Base-by-base conservation (phyloP, 78 protist species). In the Monosiga brevicollis region DNA sequence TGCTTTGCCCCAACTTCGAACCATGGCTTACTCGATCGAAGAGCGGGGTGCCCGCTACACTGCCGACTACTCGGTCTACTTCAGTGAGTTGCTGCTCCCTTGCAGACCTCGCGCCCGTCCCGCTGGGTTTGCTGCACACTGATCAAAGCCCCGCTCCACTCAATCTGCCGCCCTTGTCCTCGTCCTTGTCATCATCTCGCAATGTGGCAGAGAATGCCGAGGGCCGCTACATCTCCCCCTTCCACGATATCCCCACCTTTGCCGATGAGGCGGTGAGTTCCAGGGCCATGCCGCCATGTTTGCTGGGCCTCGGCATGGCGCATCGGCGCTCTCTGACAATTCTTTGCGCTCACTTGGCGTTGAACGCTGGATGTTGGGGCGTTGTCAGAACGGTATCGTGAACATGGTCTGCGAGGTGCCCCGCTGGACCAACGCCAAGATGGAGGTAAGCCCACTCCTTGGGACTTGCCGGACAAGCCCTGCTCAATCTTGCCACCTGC, bases 381-480 rank as follows among this genome's bases (percentile, higher is more conserved):
- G n/a, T n/a, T n/a, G n/a, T n/a, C n/a, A n/a, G 26, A 3, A 23
- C n/a, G 84, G 80, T 3, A 29, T 86, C 29, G 78, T 87, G 82
- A 91, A 91, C 88, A 83, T 90, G 88, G 77, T 94, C 74, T 73
- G 80, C 73, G 96, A 94, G 86, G 87, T 94, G 78, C 96, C 96
- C 73, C 77, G 90, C 42, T 88, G 91, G 82, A 88, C 96, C 83
- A 87, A 91, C 72, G 90, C 93, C 38, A 94, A 94, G 88, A 73
- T 94, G 84, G 96, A 94, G 86, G 89, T 81, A 10, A 2, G 82
- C 0, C 0, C 73, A n/a, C n/a, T n/a, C n/a, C 81, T 25, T n/a
- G 70, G 32, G 20, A 54, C 70, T 20, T 22, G 70, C 70, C 9
- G 9, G 70, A 10, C 20, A 22, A 26, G 74, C 36, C 74, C 39